These are phyloP conservation scores for Hyphodiscus sp. DNA, from an alignment of 2,329 filamentous ascomycete genomes.

Conservation along the genomic window DNA sequence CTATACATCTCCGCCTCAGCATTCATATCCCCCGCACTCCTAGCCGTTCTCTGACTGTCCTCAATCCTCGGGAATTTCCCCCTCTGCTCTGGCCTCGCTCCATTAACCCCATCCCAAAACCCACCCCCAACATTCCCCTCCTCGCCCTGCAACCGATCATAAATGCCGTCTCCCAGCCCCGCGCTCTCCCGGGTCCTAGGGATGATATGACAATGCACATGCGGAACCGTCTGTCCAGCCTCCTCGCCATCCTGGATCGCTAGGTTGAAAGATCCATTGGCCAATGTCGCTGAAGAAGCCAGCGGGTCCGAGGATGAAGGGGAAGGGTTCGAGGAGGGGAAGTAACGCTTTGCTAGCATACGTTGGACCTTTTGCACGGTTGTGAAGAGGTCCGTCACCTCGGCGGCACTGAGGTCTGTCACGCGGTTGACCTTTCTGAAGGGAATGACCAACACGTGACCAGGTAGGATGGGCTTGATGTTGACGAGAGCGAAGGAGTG, in stretches of 20 bases:
- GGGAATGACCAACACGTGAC: constrained; percentile 88
- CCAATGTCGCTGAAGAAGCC: constrained; percentile 17
- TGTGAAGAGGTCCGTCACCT: constrained; percentile 69
- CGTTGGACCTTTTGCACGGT: constrained; percentile 76
- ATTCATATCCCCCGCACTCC: constrained; percentile 70
- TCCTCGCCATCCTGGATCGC: constrained; percentile 90
- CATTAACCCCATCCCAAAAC: constrained; percentile 49
- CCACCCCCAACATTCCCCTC: constrained; percentile 75
- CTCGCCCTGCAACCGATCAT: constrained; percentile 75
- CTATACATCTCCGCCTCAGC: constrained; percentile 55
- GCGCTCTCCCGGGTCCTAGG: constrained; percentile 54
- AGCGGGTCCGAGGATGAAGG: background rate
- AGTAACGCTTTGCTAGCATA: constrained; percentile 60
- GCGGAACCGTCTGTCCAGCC: constrained; percentile 88
- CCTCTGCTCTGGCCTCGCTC: constrained; percentile 40
- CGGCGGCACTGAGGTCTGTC: constrained; percentile 24
- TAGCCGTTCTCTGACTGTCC: constrained; percentile 60
- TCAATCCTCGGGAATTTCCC: constrained; percentile 64
- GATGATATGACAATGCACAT: constrained; percentile 91
- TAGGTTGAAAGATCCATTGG: constrained; percentile 77
- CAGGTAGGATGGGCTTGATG: constrained; percentile 86
- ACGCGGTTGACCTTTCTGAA: constrained; percentile 63
- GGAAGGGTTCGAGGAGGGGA: constrained; percentile 23
- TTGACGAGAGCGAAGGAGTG: constrained; percentile 88
- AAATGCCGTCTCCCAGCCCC: constrained; percentile 67